Evolutionary conservation across 495 filamentous ascomycete species (phyloP), one percentile per base, ranked within the genome.

Genomic region (Penicillium cataractarum): DNA sequence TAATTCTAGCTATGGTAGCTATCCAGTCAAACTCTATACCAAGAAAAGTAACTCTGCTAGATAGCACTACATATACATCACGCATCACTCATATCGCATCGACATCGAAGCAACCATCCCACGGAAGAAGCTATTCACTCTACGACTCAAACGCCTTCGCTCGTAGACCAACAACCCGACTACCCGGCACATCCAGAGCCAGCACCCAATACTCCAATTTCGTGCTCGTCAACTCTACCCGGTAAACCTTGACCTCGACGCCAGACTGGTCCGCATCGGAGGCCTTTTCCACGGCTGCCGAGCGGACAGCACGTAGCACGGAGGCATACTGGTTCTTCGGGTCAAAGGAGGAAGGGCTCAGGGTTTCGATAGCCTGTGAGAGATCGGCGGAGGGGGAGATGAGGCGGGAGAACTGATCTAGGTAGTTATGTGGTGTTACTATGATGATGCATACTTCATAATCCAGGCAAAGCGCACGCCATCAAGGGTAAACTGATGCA

Each of bases 131-230:
- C n/a, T n/a, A n/a, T 27, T 19, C 27, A 19, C 31, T 44, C 69
- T 69, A 91, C 62, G 83, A 88, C 83, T 95, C 92, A 70, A 96
- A 79, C 40, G 86, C 83, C 81, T 89, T 78, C 7, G 89, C 90
- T 80, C 89, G 92, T 46, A 89, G 75, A 7, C 92, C 92, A 5
- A 96, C 85, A 61, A 96, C 52, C 74, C 79, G 84, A 39, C 80
- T 82, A 24, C 68, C 74, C 42, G 71, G 77, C 67, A 65, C 80
- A 74, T 79, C 83, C 76, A 87, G 66, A 62, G 85, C 87, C 32
- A 95, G 75, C 49, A 95, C 75, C 83, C 84, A 96, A 68, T 94
- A 95, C 76, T 94, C 90, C n/a, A 81, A 74, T 69, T 84, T 84
- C 13, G 87, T 85, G 19, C 80, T 81, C 31, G 80, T 86, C 67